Base-by-base conservation (phyloP, 108 stramenopile genomes). In the Cyclotella distinguenda region DNA sequence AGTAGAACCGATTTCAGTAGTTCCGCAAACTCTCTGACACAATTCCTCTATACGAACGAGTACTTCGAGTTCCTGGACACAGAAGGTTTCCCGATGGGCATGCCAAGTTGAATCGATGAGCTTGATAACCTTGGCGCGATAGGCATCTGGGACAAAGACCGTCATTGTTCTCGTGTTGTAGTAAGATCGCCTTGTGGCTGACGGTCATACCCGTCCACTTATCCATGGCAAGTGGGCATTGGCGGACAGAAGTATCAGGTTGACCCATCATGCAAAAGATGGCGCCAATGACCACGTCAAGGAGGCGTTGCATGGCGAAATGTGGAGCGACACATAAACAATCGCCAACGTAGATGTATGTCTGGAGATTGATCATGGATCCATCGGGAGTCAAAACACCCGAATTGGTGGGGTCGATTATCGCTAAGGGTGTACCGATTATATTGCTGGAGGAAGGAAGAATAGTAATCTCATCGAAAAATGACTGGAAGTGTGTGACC, bases 261-360 rank as follows among this genome's bases (percentile, higher is more conserved):
- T 22, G 2, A 15, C 71, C 71, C 71, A 64, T 57, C 0, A 72
- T 25, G 1, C 18, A 13, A 43, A 72, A 72, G 35, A 64, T 57
- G 25, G 71, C 71, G 12, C 64, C 62, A 3, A 72, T 64, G 0
- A 40, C 39, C 1, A 47, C 62, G 3, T 53, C 39, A 1, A 72
- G 40, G 0, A 11, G 2, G 0, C 30, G 13, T 45, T 49, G 12
- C 61, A 72, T 63, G 0, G 5, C 5, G 4, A 25, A 7, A 3
- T 10, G 4, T 0, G 32, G 8, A 1, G 40, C 43, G 7, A 33
- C 22, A 13, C 51, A 4, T 3, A 60, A 22, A 1, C 31, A 21
- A 30, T 70, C 59, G 49, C 52, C 59, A 2, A 70, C 68, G n/a
- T 46, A 70, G 0, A 70, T 48, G 1, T 33, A 18, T 1, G 59